Evolutionary conservation across 2,329 filamentous ascomycete species (phyloP).

Genomic region (Aspergillus sclerotialis): DNA sequence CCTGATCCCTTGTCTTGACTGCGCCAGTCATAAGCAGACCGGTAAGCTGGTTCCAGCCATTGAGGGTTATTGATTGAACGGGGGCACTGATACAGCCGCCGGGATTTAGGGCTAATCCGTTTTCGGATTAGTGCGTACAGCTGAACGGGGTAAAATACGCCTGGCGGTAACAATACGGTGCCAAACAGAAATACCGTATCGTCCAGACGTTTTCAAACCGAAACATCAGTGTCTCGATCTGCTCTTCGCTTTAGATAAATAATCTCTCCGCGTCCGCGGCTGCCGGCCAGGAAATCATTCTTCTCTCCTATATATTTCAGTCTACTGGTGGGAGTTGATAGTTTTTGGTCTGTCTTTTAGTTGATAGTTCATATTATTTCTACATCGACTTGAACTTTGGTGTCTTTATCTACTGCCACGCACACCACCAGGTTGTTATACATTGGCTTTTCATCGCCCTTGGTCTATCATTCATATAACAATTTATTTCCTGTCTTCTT

Average conservation of each 20-base stretch:
- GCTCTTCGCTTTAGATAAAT: neutral
- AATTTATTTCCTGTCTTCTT: neutral
- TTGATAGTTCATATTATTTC: neutral
- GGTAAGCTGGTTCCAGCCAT: too few species aligned
- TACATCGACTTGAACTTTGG: neutral
- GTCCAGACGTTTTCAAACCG: neutral
- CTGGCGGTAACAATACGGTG: neutral
- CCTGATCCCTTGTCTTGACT: too few species aligned
- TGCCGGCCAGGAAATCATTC: neutral
- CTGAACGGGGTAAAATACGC: neutral
- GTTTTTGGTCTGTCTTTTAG: neutral
- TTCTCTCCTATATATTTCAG: neutral
- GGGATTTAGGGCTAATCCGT: neutral
- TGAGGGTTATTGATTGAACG: neutral
- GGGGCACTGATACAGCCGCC: neutral
- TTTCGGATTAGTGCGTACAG: neutral
- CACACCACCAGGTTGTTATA: neutral
- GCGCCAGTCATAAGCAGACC: constrained; percentile 3
- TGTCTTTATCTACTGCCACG: neutral
- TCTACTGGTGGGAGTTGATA: neutral
- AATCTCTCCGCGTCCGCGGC: neutral
- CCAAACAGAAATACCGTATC: neutral
- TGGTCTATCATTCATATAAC: constrained; percentile 5
- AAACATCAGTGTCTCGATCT: too few species aligned
- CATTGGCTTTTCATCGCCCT: too few species aligned